Evolutionary conservation across 2,329 filamentous ascomycete genomes (phyloP).

Genomic region (Macrophomina tecta): DNA sequence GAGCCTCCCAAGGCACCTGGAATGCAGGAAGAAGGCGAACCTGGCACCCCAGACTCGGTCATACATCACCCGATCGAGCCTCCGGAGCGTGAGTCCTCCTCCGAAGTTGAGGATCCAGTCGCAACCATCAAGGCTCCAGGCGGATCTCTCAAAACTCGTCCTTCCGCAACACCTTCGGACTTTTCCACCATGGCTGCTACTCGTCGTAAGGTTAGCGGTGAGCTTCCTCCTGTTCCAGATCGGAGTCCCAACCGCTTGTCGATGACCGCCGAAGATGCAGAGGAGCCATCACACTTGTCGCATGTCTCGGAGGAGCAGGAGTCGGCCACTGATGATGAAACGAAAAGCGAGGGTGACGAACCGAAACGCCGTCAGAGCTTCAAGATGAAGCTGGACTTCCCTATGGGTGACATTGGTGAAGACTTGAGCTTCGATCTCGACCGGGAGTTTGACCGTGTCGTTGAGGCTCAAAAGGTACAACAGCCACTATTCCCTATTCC

Average conservation of each 20-base stretch:
- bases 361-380: constrained; percentile 40
- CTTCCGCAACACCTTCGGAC: constrained; percentile 87
- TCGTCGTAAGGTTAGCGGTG: constrained; percentile 82
- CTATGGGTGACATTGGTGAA: constrained; percentile 70
- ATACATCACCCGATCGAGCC: constrained; percentile 74
- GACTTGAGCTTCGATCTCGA: constrained; percentile 87
- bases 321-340: constrained; percentile 39
- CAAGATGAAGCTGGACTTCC: constrained; percentile 77
- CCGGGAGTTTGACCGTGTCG: constrained; percentile 91
- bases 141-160: constrained; percentile 84
- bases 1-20: constrained; percentile 58
- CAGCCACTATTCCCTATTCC: constrained; percentile 35
- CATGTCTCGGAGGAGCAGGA: constrained; percentile 35
- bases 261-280: constrained; percentile 32
- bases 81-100: constrained; percentile 46
- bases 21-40: constrained; percentile 61
- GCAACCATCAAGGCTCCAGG: constrained; percentile 90
- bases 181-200: constrained; percentile 83
- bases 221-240: constrained; percentile 57
- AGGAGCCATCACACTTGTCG: constrained; percentile 20
- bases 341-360: constrained; percentile 28
- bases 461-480: constrained; percentile 95
- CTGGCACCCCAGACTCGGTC: constrained; percentile 84
- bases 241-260: constrained; percentile 47
- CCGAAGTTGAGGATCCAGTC: constrained; percentile 72